Evolutionary conservation across 2,329 filamentous ascomycete genomes (phyloP), one percentile per base, ranked within the genome.

Genomic region (Zelopaecilomyces penicillatus): DNA sequence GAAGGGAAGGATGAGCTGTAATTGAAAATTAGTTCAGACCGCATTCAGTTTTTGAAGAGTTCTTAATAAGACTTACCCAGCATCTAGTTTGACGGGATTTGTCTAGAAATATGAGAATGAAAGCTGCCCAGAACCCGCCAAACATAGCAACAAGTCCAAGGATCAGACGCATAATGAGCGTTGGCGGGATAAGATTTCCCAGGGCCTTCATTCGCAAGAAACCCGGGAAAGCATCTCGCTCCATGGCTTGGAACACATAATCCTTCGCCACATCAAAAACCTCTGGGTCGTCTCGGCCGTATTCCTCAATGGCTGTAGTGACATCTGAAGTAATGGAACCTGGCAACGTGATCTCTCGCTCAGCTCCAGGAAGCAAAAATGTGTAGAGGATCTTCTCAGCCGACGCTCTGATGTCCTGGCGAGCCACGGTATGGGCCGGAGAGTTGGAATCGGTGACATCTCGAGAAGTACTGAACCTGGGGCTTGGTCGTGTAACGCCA

Each of bases 331-430:
- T 84, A 59, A 97, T 95, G 31, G 82, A 82, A 49, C 90, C 85
- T 0, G 93, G 91, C 5, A 98, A 77, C 39, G 90, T 89, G 54
- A 98, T 97, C 66, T 98, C 93, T 54, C 94, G 82, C 68, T 98
- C 93, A 0, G 93, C 87, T n/a, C 89, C 90, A 0, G 90, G 89
- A 2, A 98, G 79, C 5, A 98, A 74, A 61, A 93, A 98, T 1
- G 91, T 97, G 68, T 96, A 98, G n/a, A 98, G 76, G 41, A 98
- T 96, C 75, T 95, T 96, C 69, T 97, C 93, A 0, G 94, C 94
- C 3, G 88, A 95, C 7, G 89, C 85, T 46, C 89, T 80, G 54
- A 98, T 89, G 59, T 98, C 93, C 50, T 88, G 81, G 51, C 93
- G 78, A n/a, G 84, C 80, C 37, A 96, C 88, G 1, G 83, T 85